Percentiles rank a stretch among this genome's conserved stretches.
phyloP scores from a whole-genome alignment of 108 stramenopile species.

The Discostella pseudostelligera region DNA sequence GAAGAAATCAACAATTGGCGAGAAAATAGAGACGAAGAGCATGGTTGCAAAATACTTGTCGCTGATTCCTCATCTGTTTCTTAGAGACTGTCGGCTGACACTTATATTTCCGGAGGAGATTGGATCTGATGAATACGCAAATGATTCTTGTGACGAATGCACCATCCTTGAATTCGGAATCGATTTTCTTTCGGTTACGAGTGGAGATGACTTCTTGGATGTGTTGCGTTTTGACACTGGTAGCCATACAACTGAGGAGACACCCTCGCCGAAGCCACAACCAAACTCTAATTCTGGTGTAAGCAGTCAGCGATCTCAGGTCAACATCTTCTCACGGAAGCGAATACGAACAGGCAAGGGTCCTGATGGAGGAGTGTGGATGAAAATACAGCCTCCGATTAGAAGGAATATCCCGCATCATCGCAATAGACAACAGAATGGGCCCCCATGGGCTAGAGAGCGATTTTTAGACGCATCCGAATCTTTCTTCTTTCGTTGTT shows the following conservation, averaged over 20 bases:
- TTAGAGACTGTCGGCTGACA: constrained; percentile 69
- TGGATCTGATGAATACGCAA: constrained; percentile 29
- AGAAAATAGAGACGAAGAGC: constrained; percentile 68
- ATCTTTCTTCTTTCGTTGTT: constrained; percentile 60
- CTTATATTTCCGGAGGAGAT: constrained; percentile 52
- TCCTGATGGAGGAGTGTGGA: constrained; percentile 65
- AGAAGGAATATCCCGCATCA: constrained; percentile 2
- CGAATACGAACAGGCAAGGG: constrained; percentile 79
- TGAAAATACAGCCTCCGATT: constrained; percentile 56
- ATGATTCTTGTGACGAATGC: constrained; percentile 51
- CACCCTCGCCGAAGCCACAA: constrained; percentile 9
- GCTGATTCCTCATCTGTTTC: constrained; percentile 69
- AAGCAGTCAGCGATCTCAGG: constrained; percentile 12
- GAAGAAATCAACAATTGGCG: constrained; percentile 54
- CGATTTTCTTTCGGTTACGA: constrained; percentile 72
- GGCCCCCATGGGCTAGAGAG: constrained; percentile 56
- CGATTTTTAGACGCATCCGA: constrained; percentile 44
- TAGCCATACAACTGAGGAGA: constrained; percentile 13
- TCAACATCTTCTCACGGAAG: constrained; percentile 57
- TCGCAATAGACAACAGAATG: constrained; percentile 1
- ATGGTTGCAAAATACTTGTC: constrained; percentile 57
- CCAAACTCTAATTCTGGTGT: not conserved
- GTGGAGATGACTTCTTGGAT: constrained; percentile 68
- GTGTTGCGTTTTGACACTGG: constrained; percentile 45
- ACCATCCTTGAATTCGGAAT: constrained; percentile 67